Conservation (phyloP, 202 grass and related monocot species). For the Tripidium arundinaceum region DNA sequence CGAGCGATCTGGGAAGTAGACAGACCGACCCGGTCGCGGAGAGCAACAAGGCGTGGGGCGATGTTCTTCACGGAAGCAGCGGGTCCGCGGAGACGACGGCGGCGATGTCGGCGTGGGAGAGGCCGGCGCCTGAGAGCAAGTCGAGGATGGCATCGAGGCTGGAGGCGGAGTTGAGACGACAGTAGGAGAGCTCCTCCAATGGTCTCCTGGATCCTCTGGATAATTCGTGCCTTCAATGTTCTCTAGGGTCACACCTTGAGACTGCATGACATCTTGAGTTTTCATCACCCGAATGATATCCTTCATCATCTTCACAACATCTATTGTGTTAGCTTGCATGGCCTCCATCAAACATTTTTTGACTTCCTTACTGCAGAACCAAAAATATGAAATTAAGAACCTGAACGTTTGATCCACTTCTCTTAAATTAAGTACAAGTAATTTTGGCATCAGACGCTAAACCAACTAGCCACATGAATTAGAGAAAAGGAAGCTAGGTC, state of each 20-base stretch:
- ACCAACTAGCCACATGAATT: background rate
- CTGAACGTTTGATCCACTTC: background rate
- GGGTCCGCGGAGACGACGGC: no score
- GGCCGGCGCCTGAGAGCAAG: no score
- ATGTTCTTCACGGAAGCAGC: background rate
- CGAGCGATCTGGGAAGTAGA: background rate
- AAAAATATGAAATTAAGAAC: background rate
- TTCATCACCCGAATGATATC: constrained; percentile 85
- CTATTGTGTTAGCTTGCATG: constrained; percentile 69
- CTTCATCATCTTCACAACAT: constrained; percentile 84
- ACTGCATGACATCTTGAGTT: constrained; percentile 59
- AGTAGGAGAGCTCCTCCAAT: no score
- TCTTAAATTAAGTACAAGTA: background rate
- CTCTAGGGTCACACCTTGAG: constrained; percentile 59
- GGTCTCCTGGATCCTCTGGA: no score
- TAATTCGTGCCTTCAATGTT: constrained; percentile 82
- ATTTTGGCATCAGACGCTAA: background rate
- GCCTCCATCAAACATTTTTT: constrained; percentile 86
- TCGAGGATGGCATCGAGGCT: no score
- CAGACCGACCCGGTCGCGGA: background rate
- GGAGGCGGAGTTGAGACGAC: no score
- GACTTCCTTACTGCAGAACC: constrained; percentile 57
- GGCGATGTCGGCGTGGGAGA: no score
- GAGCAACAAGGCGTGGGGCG: background rate
- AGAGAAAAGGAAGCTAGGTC: background rate